Base-by-base conservation (phyloP, 1,284 basidiomycete genomes). In the Leccinum subspadiceum region DNA sequence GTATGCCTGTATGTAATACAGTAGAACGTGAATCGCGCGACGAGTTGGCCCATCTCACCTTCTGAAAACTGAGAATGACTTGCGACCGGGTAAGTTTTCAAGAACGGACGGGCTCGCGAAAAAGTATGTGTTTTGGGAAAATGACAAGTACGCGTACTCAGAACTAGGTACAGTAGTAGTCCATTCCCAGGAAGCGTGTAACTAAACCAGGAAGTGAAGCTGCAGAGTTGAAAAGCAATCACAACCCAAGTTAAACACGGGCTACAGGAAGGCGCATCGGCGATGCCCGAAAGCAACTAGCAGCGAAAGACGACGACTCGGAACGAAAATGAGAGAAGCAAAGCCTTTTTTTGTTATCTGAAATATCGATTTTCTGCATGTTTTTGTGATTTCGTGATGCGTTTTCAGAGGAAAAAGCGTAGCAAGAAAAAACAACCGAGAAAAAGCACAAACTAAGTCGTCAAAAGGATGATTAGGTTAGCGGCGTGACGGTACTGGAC, bases 371-470 rank as follows among this genome's bases (percentile, higher is more conserved):
- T 79, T 80, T 79, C 68, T 78, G 74, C 70, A 67, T 80, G 77
- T 83, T 83, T 83, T 80, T 76, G 70, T 63, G 66, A 58, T 78
- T 79, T 77, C 75, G 62, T 73, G 65, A 73, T 68, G 67, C 64
- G 66, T 67, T 75, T 77, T 62, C 61, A 62, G 62, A 54, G 39
- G 64, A 64, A 61, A 65, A 74, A 69, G 73, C 73, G 72, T 72
- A 73, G 73, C 70, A 75, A 69, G 70, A 72, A 73, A 70, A 73
- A 71, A 72, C 70, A 72, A 68, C 65, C 66, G 67, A 66, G 65
- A 56, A 64, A 72, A 56, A 68, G 63, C 56, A 54, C 70, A 62
- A 64, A 69, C 55, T 64, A 73, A 53, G 61, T 73, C 71, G 64
- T 75, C 71, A 68, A 71, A 71, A 60, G 60, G 68, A 61, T 64